Conservation (phyloP, 2,329 filamentous ascomycete species). For the Paracamarosporium sp. region DNA sequence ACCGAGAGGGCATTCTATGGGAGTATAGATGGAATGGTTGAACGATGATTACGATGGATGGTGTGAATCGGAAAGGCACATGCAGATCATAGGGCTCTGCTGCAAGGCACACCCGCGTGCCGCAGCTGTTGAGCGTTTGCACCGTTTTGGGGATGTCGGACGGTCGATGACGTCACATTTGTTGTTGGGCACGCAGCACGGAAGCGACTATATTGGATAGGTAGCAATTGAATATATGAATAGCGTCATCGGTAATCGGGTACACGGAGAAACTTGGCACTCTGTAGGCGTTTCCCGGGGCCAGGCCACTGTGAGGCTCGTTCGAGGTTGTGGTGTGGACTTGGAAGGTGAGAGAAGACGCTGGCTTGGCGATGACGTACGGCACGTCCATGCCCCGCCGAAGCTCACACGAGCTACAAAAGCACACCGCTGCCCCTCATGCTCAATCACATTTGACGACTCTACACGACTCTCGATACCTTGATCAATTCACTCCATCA, state of each 20-base stretch:
- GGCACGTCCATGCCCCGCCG: conserved; percentile 8
- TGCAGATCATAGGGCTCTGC: conserved; percentile 32
- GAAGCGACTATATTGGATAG: conserved; percentile 30
- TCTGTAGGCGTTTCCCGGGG: background rate
- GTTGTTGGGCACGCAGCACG: conserved; percentile 20
- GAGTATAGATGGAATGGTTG: conserved; percentile 7
- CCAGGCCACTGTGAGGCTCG: conserved; percentile 5
- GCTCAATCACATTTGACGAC: background rate
- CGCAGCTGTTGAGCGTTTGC: conserved; percentile 21
- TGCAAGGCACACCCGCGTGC: conserved; percentile 46
- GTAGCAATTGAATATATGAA: conserved; percentile 21
- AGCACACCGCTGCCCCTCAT: conserved; percentile 19
- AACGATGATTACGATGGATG: conserved; percentile 12
- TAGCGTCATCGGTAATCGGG: conserved; percentile 15
- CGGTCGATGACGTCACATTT: conserved; percentile 36
- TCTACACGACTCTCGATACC: conserved; percentile 13
- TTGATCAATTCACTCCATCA: background rate
- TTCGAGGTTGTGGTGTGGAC: background rate
- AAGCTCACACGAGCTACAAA: conserved; percentile 42
- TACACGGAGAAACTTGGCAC: conserved; percentile 8
- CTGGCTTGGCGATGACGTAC: conserved; percentile 45
- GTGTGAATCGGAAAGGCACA: conserved; percentile 6
- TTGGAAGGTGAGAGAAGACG: conserved; percentile 15
- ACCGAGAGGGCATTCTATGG: conserved; percentile 3
- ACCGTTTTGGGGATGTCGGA: conserved; percentile 8